phyloP scores from a whole-genome alignment of 306 rosid genomes.

The Boehmeria nivea region DNA sequence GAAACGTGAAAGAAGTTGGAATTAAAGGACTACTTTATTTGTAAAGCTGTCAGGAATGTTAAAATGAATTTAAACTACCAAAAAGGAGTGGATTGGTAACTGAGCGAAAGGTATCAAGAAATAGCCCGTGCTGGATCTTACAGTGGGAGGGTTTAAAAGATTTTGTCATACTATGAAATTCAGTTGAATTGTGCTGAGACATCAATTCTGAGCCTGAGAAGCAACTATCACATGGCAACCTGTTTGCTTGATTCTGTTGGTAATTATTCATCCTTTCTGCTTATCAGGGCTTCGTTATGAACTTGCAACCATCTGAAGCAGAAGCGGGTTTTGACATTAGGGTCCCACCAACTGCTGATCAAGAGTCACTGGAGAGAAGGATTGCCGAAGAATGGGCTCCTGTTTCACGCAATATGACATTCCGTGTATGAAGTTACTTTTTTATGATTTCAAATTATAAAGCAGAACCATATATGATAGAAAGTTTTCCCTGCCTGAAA shows the following conservation, averaged over 20 bases:
- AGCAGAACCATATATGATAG: too few species aligned
- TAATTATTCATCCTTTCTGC: constrained; percentile 5
- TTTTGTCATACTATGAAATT: neutral
- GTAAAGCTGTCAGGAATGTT: neutral
- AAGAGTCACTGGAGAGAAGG: constrained; percentile 25
- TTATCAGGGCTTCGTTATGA: constrained; percentile 94
- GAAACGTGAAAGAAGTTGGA: neutral
- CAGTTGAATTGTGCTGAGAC: neutral
- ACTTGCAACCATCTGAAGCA: constrained; percentile 97
- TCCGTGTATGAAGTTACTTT: constrained; percentile 31
- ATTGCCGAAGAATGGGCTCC: constrained; percentile 35
- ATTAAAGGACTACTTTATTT: neutral
- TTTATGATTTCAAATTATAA: neutral
- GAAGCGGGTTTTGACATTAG: constrained; percentile 95
- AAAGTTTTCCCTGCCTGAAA: too few species aligned
- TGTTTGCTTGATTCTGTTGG: neutral
- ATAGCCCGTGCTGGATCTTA: too few species aligned
- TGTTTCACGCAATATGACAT: constrained; percentile 68
- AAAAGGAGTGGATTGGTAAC: too few species aligned
- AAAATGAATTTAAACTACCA: too few species aligned
- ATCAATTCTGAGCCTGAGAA: neutral
- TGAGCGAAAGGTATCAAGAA: too few species aligned
- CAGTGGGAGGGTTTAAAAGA: too few species aligned
- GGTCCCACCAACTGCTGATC: constrained; percentile 73
- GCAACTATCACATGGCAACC: neutral